phyloP scores from a whole-genome alignment of 2,329 filamentous ascomycete genomes.

The Fusarium succisae region DNA sequence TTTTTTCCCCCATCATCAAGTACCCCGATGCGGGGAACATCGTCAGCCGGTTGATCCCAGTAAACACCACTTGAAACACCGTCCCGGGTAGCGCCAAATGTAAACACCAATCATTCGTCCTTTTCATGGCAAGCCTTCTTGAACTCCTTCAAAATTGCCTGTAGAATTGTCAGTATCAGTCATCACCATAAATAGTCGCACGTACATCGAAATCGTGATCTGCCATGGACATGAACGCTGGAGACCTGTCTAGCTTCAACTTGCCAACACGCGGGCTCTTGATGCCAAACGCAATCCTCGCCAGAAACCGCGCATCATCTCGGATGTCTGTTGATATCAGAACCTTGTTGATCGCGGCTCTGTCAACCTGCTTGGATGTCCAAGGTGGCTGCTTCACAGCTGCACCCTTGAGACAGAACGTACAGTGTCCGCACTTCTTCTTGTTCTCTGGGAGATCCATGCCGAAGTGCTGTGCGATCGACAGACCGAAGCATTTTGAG shows the following conservation, averaged over 20 bases:
- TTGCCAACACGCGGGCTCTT: conserved; percentile 62
- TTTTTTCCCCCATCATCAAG: not conserved
- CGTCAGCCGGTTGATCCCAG: not conserved
- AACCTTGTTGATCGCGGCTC: conserved; percentile 52
- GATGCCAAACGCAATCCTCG: conserved; percentile 70
- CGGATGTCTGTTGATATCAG: conserved; percentile 56
- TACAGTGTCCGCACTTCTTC: conserved; percentile 64
- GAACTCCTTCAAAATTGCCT: conserved; percentile 37
- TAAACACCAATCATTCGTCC: conserved; percentile 1
- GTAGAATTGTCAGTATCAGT: not conserved
- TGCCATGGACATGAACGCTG: conserved; percentile 62
- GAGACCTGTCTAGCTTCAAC: conserved; percentile 56
- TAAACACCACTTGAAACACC: not conserved
- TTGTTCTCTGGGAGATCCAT: conserved; percentile 57
- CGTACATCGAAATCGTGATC: conserved; percentile 62
- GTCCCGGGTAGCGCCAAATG: not conserved
- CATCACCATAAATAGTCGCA: not conserved
- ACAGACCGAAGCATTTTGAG: conserved; percentile 59
- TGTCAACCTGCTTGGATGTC: conserved; percentile 51
- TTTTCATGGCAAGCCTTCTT: conserved; percentile 31
- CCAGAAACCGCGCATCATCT: conserved; percentile 68
- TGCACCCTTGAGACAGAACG: conserved; percentile 47
- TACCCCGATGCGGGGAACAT: not conserved
- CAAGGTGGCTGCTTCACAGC: conserved; percentile 52
- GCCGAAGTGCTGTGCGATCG: conserved; percentile 66